Conservation (phyloP, 768 basidiomycete genomes). For the Sutorius australiensis region DNA sequence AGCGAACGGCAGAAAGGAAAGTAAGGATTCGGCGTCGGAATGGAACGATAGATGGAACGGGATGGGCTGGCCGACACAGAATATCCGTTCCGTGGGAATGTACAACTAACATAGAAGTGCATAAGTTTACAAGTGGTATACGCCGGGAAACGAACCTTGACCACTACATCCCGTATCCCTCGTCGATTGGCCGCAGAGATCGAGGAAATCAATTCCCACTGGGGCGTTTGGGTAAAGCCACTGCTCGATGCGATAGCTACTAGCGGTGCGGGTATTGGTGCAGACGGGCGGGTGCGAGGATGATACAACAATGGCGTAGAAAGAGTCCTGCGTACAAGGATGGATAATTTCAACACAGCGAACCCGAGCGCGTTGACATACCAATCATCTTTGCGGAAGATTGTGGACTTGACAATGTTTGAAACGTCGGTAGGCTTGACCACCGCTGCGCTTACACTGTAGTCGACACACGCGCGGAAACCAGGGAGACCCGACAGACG, state of each 20-base stretch:
- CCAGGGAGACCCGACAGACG: conserved; percentile 71
- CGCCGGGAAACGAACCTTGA: conserved; percentile 23
- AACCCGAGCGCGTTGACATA: conserved; percentile 30
- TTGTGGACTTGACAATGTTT: conserved; percentile 48
- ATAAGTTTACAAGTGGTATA: neutral
- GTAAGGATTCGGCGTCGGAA: conserved; percentile 53
- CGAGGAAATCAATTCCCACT: conserved; percentile 51
- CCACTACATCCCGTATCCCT: conserved; percentile 37
- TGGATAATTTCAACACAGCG: neutral
- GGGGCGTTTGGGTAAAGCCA: conserved; percentile 43
- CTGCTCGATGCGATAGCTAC: conserved; percentile 17
- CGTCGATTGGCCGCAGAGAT: conserved; percentile 37
- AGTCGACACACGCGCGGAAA: conserved; percentile 62
- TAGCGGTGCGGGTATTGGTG: conserved; percentile 48
- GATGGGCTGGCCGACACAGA: conserved; percentile 54
- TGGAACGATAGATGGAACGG: conserved; percentile 65
- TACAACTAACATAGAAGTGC: conserved; percentile 35
- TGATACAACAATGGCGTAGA: conserved; percentile 61
- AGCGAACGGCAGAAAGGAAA: conserved; percentile 55
- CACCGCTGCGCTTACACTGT: conserved; percentile 52
- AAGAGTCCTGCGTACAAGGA: conserved; percentile 39
- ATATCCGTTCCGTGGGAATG: conserved; percentile 57
- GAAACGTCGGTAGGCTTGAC: conserved; percentile 43
- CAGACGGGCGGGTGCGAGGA: conserved; percentile 61
- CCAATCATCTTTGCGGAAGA: conserved; percentile 54